Evolutionary conservation across 2,329 filamentous ascomycete species (phyloP).

Genomic region (Coniochaeta pulveracea): DNA sequence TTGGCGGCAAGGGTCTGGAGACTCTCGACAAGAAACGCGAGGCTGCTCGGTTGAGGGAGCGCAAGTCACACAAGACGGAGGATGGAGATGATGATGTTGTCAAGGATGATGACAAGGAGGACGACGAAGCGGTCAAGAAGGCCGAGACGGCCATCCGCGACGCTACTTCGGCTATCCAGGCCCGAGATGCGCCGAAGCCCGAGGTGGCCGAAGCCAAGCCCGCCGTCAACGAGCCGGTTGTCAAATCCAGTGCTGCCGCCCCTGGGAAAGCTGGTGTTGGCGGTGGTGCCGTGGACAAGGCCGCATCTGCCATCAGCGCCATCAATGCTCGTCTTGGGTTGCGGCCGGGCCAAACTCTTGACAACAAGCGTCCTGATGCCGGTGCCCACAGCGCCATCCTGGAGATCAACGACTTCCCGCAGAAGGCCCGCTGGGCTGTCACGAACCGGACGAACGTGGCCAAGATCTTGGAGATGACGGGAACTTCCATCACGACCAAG

Average conservation of each 20-base stretch:
- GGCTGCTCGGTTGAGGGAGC: conserved; percentile 72
- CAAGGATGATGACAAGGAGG: conserved; percentile 55
- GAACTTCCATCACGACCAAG: conserved; percentile 95
- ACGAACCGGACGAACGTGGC: conserved; percentile 97
- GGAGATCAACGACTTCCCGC: conserved; percentile 98
- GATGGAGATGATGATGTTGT: conserved; percentile 73
- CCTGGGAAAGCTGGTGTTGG: conserved; percentile 41
- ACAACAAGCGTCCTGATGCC: conserved; percentile 96
- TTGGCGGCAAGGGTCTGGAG: conserved; percentile 90
- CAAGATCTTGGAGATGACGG: conserved; percentile 91
- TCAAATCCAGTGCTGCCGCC: conserved; percentile 29
- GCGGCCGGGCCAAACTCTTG: conserved; percentile 84
- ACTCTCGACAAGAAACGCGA: conserved; percentile 85
- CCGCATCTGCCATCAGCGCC: conserved; percentile 78
- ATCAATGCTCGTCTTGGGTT: conserved; percentile 88
- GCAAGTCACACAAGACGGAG: conserved; percentile 81
- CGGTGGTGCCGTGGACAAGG: conserved; percentile 61
- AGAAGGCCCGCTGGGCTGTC: conserved; percentile 96
- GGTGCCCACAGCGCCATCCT: conserved; percentile 94
- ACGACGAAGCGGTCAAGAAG: conserved; percentile 59
- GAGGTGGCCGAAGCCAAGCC: conserved; percentile 26
- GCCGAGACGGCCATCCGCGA: conserved; percentile 54
- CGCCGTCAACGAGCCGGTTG: conserved; percentile 9
- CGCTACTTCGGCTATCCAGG: conserved; percentile 44
- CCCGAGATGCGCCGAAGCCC: conserved; percentile 37